Evolutionary conservation across 257 asterid genomes (phyloP), one percentile per base, ranked within the genome.

Genomic region (Mitragyna speciosa): DNA sequence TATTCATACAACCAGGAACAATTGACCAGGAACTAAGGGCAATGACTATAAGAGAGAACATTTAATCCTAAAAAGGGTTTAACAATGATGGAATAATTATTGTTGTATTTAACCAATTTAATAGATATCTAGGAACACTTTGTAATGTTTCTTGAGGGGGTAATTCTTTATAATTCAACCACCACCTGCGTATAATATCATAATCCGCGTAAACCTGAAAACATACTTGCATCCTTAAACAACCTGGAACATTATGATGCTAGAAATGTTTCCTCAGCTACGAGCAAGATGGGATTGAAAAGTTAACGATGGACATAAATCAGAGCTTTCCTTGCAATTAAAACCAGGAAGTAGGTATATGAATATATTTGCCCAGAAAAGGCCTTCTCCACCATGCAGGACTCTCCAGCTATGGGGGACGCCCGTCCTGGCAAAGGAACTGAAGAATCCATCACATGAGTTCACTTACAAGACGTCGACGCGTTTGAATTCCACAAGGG

Each of bases 401-500:
- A 79, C 95, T 93, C 74, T 93, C 91, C 89, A 91, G 90, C 78
- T 93, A 96, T 51, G 97, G 97, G 78, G 97, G 78, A 85, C 82
- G 91, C 96, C 96, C 16, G 89, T 84, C 79, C 80, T 93, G 87
- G 96, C 96, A 70, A 90, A 93, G 89, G 96, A 93, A 81, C 87
- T 93, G 77, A 91, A 88, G 86, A 88, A 90, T 78, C 85, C 90
- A 73, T 89, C 96, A 61, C 91, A 89, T 77, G 95, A 90, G 88
- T 33, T 93, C 83, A 93, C 88, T 47, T 86, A 86, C 85, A 90
- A 91, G 86, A 93, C 97, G 72, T 87, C 96, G 39, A 93, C 96
- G 36, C 86, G 97, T 91, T 93, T 61, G 96, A 91, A 76, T 93
- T 91, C 84, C 97, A 91, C 83, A 93, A 93, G 88, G 96, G 91